Percentiles rank a stretch among this genome's conserved stretches.
These are phyloP conservation scores for Bryoglossum gracile DNA, from an alignment of 495 filamentous ascomycete species.

Conservation along the genomic window DNA sequence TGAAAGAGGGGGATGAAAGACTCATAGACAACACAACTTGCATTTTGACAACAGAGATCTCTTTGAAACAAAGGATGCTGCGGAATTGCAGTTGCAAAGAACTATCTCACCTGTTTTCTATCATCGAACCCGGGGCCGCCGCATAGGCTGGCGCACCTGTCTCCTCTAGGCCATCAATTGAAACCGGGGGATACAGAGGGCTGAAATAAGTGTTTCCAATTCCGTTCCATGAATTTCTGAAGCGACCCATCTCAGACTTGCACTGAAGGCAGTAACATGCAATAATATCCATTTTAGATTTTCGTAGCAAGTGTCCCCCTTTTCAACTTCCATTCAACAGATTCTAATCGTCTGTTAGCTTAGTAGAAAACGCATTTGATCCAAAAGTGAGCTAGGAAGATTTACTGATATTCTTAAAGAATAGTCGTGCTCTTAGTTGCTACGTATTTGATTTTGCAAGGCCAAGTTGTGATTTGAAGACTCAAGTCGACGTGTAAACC, in stretches of 20 bases:
- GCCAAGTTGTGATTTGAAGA: too few species aligned
- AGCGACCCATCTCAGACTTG: slow-evolving; percentile 28
- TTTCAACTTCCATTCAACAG: too few species aligned
- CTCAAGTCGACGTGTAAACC: background rate
- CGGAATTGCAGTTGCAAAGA: background rate
- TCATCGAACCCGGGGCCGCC: slow-evolving; percentile 6
- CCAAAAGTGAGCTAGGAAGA: too few species aligned
- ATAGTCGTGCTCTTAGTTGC: too few species aligned
- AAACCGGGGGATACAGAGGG: slow-evolving; percentile 25
- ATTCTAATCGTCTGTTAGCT: too few species aligned
- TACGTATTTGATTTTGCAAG: too few species aligned
- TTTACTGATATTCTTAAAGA: too few species aligned
- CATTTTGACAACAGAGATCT: background rate
- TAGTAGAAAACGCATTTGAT: too few species aligned
- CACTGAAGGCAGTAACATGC: slow-evolving; percentile 35
- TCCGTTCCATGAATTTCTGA: slow-evolving; percentile 37
- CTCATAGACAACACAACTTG: background rate
- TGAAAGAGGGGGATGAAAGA: background rate
- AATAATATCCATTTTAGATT: slow-evolving; percentile 20
- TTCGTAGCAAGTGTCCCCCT: too few species aligned
- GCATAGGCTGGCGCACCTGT: slow-evolving; percentile 5
- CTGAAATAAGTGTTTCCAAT: slow-evolving; percentile 38
- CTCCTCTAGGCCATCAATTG: slow-evolving; percentile 12
- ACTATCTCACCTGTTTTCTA: slow-evolving; percentile 16
- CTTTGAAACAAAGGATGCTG: too few species aligned